Evolutionary conservation across 78 protist genomes (phyloP), one percentile per base, ranked within the genome.

Genomic region (Planoprotostelium fungivorum): DNA sequence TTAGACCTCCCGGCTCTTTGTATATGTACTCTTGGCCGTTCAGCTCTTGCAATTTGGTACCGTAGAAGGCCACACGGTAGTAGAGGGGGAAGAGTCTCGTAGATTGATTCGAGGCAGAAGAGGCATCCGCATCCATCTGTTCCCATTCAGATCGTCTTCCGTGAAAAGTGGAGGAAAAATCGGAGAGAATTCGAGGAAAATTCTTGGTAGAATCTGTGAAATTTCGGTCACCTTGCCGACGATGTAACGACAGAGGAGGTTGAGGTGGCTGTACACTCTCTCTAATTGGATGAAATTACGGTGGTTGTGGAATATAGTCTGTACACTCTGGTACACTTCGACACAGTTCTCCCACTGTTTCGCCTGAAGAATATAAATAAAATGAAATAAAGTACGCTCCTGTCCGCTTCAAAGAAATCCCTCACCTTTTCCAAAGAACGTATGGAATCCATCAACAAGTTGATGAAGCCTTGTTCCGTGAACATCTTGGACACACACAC

Each of bases 31-130:
- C 95, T 85, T 89, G 87, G 0, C 86, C 92, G 85, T 93, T 89
- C 37, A 93, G 29, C 29, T 93, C 93, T 63, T 86, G 86, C n/a
- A 87, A n/a, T 10, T 85, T 38, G 38, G 38, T n/a, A 36, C 93
- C 92, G 83, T 73, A 93, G 83, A 87, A 93, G 1, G 93, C 93
- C 23, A 93, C 95, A 84, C 95, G 90, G 84, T 93, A 93, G 84
- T 93, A 93, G 29, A 88, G 88, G 38, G 93, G 84, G 51, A 93
- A 93, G 28, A 93, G 38, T 85, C 95, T 63, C 34, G 83, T 35
- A 16, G 29, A 23, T 25, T 85, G 87, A n/a, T n/a, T n/a, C n/a
- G n/a, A n/a, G n/a, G n/a, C n/a, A n/a, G n/a, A n/a, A n/a, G n/a
- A n/a, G n/a, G n/a, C n/a, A n/a, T n/a, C n/a, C n/a, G n/a, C n/a